phyloP scores from a whole-genome alignment of 2,329 filamentous ascomycete species.

The Dothidotthia symphoricarpi region DNA sequence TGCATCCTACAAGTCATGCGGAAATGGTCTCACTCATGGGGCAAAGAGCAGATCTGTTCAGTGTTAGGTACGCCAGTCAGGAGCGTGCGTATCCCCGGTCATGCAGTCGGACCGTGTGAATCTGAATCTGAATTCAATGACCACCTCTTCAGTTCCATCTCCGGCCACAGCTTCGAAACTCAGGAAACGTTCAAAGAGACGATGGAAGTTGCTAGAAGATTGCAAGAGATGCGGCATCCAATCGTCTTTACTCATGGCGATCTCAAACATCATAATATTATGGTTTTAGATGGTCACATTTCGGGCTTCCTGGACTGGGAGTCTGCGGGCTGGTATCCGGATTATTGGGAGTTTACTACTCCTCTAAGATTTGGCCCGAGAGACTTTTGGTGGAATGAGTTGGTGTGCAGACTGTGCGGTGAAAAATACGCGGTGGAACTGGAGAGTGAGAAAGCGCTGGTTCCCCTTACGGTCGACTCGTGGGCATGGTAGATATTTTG shows the following conservation, averaged over 20 bases:
- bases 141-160: conserved; percentile 30
- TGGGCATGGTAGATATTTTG: conserved; percentile 15
- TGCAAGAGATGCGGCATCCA: conserved; percentile 22
- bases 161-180: conserved; percentile 28
- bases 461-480: conserved; percentile 15
- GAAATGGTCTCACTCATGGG: conserved; percentile 30
- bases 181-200: conserved; percentile 25
- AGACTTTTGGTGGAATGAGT: conserved; percentile 15
- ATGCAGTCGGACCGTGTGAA: conserved; percentile 34
- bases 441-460: conserved; percentile 16
- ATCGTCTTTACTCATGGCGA: conserved; percentile 31
- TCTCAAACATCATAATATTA: conserved; percentile 21
- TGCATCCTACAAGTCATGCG: conserved; percentile 39
- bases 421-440: conserved; percentile 9
- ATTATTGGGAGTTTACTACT: conserved; percentile 25
- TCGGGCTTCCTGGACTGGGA: conserved; percentile 23
- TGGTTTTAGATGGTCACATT: conserved; percentile 18
- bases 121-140: conserved; percentile 28
- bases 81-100: conserved; percentile 35
- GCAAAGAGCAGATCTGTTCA: conserved; percentile 29
- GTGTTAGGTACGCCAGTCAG: conserved; percentile 30
- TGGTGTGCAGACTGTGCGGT: conserved; percentile 13
- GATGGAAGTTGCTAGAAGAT: conserved; percentile 16
- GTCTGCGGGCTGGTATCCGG: conserved; percentile 24
- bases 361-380: conserved; percentile 10